Base-by-base conservation (phyloP, 1,139 yeast species). In the Pichia sp. region DNA sequence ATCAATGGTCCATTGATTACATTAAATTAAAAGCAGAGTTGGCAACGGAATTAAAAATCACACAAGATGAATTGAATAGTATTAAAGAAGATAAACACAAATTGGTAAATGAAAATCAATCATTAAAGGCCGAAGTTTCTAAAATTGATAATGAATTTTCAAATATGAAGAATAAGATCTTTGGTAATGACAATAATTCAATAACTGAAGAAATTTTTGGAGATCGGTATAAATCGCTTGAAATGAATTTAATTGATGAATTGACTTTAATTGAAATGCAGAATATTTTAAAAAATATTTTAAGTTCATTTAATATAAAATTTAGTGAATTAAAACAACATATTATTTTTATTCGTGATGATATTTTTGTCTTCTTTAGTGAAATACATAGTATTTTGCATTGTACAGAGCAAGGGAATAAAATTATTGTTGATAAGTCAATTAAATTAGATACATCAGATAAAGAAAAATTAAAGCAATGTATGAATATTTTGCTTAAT, bases 381-480 rank as follows among this genome's bases (percentile, higher is more conserved):
- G 49, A 50, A 32, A 43, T 56, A n/a, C 59, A 56, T 35, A 34
- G 36, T 34, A 40, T 46, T 31, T 44, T 56, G 18, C 59, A 56
- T 34, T 40, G 42, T 26, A 29, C 29, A 26, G 36, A 39, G 11
- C n/a, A 10, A 18, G 39, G 41, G 26, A 47, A 46, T 26, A 30
- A 18, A n/a, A 36, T 51, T n/a, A 38, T 46, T 9, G 35, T 51
- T n/a, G 50, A 48, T 32, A 44, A 36, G 25, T 39, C 51, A 4
- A 7, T 40, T 7, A 45, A 44, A 29, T 27, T 47, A 6, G 43
- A 49, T 32, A 33, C 43, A 18, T 37, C 33, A 10, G 56, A 56
- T 29, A 31, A 41, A 25, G 50, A 46, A 4, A 51, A 45, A 30
- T 38, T 56, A 48, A 49, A 44, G 10, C 34, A 36, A 9, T 53